Percentiles rank a stretch among this genome's conserved stretches.
phyloP scores from a whole-genome alignment of 331 rosid genomes.

The Erythrophleum ivorense region DNA sequence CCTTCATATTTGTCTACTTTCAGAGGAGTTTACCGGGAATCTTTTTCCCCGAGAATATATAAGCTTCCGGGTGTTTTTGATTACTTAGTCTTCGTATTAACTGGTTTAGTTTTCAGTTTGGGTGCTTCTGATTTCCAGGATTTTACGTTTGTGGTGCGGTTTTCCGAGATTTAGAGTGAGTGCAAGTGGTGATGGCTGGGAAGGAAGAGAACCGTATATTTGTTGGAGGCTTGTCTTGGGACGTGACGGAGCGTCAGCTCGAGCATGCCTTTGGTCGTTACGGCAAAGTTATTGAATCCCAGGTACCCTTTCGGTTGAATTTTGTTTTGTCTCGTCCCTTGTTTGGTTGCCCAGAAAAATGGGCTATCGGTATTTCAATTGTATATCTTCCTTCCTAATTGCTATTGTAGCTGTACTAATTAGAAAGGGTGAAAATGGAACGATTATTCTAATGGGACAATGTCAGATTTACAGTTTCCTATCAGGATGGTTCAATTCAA shows the following conservation, averaged over 20 bases:
- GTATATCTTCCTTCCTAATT: not conserved
- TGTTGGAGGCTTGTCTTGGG: conserved; percentile 90
- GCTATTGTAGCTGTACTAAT: not conserved
- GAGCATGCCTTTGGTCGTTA: conserved; percentile 78
- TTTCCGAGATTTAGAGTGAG: conserved; percentile 31
- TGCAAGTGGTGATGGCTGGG: conserved; percentile 62
- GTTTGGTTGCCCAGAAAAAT: conserved; percentile 28
- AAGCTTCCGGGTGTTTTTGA: not conserved
- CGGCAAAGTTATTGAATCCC: conserved; percentile 79
- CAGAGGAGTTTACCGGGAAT: not conserved
- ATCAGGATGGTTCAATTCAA: not conserved
- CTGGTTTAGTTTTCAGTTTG: conserved; percentile 27
- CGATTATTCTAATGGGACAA: not conserved
- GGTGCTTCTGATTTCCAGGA: conserved; percentile 13
- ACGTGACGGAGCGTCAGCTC: conserved; percentile 86
- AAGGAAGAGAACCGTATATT: conserved; percentile 85
- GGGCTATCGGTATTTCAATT: not conserved
- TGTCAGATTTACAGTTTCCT: not conserved
- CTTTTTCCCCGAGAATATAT: not conserved
- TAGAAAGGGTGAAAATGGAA: not conserved
- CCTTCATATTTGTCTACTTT: not conserved
- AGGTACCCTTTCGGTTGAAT: conserved; percentile 47
- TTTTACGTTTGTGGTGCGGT: conserved; percentile 3
- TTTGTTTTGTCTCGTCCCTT: not conserved
- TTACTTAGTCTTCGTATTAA: not conserved